Conservation (phyloP, 2,329 filamentous ascomycete species). For the Aspergillus terreus region DNA sequence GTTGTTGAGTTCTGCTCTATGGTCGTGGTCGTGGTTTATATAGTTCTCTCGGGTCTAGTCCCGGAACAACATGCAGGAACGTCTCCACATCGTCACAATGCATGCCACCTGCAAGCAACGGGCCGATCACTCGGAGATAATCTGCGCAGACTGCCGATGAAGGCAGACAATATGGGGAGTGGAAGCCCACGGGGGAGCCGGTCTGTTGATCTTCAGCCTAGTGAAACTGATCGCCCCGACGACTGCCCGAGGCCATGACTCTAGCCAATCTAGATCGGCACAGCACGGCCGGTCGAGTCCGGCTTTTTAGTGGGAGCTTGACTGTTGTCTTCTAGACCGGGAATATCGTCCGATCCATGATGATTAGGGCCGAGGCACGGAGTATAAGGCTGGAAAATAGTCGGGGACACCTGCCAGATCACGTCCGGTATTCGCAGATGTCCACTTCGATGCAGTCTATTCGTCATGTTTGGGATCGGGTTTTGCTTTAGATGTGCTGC, state of each 20-base stretch:
- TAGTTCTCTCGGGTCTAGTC: neutral
- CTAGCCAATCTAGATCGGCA: neutral
- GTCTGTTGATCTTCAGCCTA: neutral
- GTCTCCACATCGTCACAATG: neutral
- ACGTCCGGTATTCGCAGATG: no score
- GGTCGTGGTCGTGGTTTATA: neutral
- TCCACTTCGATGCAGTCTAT: no score
- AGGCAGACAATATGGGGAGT: no score
- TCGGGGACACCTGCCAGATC: neutral
- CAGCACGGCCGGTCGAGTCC: neutral
- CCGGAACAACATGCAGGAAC: neutral
- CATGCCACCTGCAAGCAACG: slow-evolving; percentile 4
- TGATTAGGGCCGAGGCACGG: no score
- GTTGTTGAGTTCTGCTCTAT: neutral
- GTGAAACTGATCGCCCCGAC: slow-evolving; percentile 11
- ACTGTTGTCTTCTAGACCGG: neutral
- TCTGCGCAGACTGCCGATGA: neutral
- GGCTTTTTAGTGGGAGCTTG: neutral
- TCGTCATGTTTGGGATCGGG: no score
- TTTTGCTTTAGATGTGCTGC: no score
- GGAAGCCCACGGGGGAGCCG: neutral
- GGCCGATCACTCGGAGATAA: slow-evolving; percentile 10
- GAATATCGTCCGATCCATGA: no score
- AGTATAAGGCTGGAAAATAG: neutral
- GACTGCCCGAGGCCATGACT: slow-evolving; percentile 1